A percentile compares a stretch with the other conserved stretches of the same genome.
Conservation (phyloP, 805 yeast species). For the Candida nitratophila region DNA sequence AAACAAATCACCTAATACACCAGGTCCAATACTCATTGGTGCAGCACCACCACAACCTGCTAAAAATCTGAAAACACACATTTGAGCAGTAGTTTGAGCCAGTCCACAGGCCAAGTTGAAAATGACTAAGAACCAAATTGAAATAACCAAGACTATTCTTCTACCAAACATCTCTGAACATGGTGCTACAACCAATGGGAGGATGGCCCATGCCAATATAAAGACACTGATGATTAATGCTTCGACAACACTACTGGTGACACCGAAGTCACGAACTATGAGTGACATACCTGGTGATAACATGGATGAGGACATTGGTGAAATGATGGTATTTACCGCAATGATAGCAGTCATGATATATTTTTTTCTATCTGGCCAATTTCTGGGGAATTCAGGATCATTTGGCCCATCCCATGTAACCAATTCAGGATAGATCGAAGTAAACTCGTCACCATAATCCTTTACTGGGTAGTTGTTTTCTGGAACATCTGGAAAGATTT, state of each 20-base stretch:
- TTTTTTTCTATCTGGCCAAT: conserved; percentile 43
- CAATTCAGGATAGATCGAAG: conserved; percentile 53
- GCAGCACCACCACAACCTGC: conserved; percentile 65
- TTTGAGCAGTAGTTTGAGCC: conserved; percentile 45
- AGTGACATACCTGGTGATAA: conserved; percentile 53
- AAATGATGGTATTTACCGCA: conserved; percentile 46
- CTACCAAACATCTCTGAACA: conserved; percentile 63
- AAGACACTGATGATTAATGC: conserved; percentile 55
- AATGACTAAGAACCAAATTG: conserved; percentile 40
- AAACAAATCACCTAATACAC: conserved; percentile 57
- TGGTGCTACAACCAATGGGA: conserved; percentile 63
- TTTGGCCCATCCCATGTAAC: conserved; percentile 61
- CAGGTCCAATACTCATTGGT: conserved; percentile 64
- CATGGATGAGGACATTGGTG: conserved; percentile 59
- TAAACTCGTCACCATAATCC: conserved; percentile 37
- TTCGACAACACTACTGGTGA: conserved; percentile 34
- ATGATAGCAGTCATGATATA: conserved; percentile 38
- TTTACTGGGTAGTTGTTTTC: conserved; percentile 3
- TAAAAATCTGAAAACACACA: conserved; percentile 51
- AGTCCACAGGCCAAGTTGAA: conserved; percentile 59
- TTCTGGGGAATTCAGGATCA: conserved; percentile 57
- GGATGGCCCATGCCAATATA: conserved; percentile 61
- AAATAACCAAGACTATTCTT: conserved; percentile 42
- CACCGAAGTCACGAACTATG: conserved; percentile 38
- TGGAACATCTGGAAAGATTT: conserved; percentile 1